These are phyloP conservation scores for Ascodesmis nigricans DNA, from an alignment of 495 filamentous ascomycete species.

Conservation along the genomic window DNA sequence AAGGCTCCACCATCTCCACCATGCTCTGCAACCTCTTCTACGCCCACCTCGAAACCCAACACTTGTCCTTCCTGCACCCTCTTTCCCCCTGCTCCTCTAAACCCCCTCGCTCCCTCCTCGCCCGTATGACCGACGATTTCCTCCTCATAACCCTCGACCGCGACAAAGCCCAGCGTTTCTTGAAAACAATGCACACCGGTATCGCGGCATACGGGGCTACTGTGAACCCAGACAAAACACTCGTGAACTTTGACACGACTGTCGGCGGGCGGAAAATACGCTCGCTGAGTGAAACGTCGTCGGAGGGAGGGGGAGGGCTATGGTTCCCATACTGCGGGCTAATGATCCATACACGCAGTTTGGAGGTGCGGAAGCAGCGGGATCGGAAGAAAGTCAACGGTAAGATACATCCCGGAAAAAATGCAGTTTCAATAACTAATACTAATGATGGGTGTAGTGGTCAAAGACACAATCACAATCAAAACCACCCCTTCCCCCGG, in stretches of 20 bases:
- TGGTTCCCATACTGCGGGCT: constrained; percentile 90
- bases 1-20: constrained; percentile 71
- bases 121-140: constrained; percentile 82
- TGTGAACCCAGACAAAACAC: constrained; percentile 54
- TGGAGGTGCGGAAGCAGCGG: constrained; percentile 48
- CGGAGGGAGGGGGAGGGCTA: too few relatives aligned
- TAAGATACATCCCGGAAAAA: constrained; percentile 16
- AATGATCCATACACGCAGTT: constrained; percentile 46
- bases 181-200: constrained; percentile 58
- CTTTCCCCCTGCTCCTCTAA: too few relatives aligned
- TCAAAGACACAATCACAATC: constrained; percentile 37
- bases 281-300: constrained; percentile 24
- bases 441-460: too few relatives aligned
- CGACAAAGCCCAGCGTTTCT: constrained; percentile 42
- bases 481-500: constrained; percentile 34
- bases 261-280: constrained; percentile 35
- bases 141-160: constrained; percentile 55
- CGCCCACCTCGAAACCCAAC: constrained; percentile 50
- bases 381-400: constrained; percentile 29
- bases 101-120: constrained; percentile 45
- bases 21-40: constrained; percentile 89
- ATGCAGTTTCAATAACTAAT: too few relatives aligned
- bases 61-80: constrained; percentile 40
- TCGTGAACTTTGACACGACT: constrained; percentile 61
- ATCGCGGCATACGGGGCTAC: constrained; percentile 55